Conservation (phyloP, 352 stramenopile species). For the Globisporangium nodosum region DNA sequence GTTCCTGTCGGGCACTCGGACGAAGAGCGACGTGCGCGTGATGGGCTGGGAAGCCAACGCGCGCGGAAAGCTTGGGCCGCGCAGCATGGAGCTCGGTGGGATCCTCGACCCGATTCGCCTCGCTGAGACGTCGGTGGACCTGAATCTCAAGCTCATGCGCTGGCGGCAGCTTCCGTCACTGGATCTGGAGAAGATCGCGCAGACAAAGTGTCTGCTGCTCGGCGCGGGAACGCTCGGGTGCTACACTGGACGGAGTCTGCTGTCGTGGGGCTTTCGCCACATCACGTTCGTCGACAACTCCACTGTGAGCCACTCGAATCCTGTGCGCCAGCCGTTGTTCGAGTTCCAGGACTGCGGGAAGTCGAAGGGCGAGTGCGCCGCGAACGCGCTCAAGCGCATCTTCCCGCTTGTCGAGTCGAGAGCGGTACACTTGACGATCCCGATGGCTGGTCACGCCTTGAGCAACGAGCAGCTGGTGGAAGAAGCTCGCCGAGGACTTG, state of each 20-base stretch:
- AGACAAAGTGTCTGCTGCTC: constrained; percentile 94
- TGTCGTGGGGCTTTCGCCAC: constrained; percentile 96
- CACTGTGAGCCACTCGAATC: constrained; percentile 97
- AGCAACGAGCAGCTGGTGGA: constrained; percentile 52
- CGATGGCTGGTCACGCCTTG: constrained; percentile 96
- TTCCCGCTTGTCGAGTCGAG: constrained; percentile 88
- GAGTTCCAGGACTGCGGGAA: constrained; percentile 93
- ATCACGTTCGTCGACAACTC: constrained; percentile 98
- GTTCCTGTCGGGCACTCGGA: constrained; percentile 20
- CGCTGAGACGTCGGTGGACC: constrained; percentile 93
- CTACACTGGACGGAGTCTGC: constrained; percentile 90
- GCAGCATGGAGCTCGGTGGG: constrained; percentile 65
- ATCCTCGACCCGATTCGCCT: constrained; percentile 86
- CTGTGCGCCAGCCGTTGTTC: constrained; percentile 96
- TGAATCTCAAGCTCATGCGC: constrained; percentile 99
- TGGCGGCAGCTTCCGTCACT: constrained; percentile 96
- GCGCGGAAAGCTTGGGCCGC: constrained; percentile 65
- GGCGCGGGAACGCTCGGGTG: constrained; percentile 97
- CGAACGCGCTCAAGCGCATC: constrained; percentile 89
- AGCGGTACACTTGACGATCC: constrained; percentile 93
- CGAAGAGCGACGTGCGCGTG: constrained; percentile 22
- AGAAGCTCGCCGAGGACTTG: constrained; percentile 62
- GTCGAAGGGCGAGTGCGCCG: constrained; percentile 92
- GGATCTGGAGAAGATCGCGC: constrained; percentile 86
- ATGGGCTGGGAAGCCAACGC: constrained; percentile 76